These are phyloP conservation scores for Euphrasia arctica DNA, from an alignment of 305 asterid species.

Conservation along the genomic window DNA sequence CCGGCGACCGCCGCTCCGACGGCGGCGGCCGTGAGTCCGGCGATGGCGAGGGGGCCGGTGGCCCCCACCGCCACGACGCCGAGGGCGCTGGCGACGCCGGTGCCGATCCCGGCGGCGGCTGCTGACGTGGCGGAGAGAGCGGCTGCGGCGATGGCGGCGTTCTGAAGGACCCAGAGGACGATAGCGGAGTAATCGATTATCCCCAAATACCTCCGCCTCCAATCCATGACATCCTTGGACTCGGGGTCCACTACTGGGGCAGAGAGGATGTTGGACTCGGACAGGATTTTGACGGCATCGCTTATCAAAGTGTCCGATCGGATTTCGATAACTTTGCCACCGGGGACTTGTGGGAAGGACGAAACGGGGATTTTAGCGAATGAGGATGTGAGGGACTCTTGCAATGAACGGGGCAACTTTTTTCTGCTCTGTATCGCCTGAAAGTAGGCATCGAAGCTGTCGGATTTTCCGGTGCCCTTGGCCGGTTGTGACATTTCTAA, in stretches of 20 bases:
- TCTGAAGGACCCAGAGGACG: constrained; percentile 80
- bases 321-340: constrained; percentile 84
- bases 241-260: constrained; percentile 69
- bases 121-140: constrained; percentile 73
- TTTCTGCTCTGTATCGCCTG: constrained; percentile 64
- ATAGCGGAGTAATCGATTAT: constrained; percentile 77
- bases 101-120: constrained; percentile 75
- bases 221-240: constrained; percentile 37
- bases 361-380: constrained; percentile 69
- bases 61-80: constrained; percentile 82
- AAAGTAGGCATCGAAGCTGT: constrained; percentile 65
- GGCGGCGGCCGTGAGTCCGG: constrained; percentile 73
- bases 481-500: constrained; percentile 42
- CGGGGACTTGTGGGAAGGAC: constrained; percentile 77
- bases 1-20: constrained; percentile 89
- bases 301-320: constrained; percentile 53
- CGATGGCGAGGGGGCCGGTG: constrained; percentile 71
- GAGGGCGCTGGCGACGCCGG: constrained; percentile 77
- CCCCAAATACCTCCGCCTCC: constrained; percentile 72
- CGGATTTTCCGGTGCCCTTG: constrained; percentile 19
- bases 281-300: constrained; percentile 64
- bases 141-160: constrained; percentile 70
- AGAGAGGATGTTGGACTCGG: constrained; percentile 76
- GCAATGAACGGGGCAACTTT: constrained; percentile 52
- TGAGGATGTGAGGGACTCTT: constrained; percentile 62